Percentiles rank a stretch among this genome's conserved stretches.
phyloP scores from a whole-genome alignment of 2,329 filamentous ascomycete species.

The Daldinia sp. region DNA sequence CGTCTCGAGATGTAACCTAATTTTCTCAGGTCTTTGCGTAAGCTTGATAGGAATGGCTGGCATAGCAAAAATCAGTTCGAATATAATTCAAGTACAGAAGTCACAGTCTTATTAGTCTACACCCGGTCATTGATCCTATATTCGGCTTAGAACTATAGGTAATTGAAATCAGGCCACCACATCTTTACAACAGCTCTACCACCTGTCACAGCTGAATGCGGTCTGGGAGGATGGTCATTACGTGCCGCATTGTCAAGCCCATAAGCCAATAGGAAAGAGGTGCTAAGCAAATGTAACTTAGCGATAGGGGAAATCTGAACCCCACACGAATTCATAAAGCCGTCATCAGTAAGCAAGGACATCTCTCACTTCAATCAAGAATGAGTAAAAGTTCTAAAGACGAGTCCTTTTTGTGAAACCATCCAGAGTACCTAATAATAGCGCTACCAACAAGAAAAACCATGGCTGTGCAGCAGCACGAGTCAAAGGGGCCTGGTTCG shows the following conservation, averaged over 20 bases:
- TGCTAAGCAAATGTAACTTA: constrained; percentile 18
- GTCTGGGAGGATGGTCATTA: too few species aligned
- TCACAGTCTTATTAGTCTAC: too few species aligned
- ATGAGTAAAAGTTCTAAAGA: not conserved
- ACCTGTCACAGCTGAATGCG: too few species aligned
- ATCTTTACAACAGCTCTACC: too few species aligned
- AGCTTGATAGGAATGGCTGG: too few species aligned
- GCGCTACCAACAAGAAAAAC: not conserved
- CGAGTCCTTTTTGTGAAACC: not conserved
- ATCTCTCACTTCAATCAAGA: not conserved
- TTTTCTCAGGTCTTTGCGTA: too few species aligned
- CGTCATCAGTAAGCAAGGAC: not conserved
- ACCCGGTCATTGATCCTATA: too few species aligned
- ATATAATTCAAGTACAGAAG: too few species aligned
- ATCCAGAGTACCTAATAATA: not conserved
- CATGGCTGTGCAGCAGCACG: constrained; percentile 10
- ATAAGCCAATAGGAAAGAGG: not conserved
- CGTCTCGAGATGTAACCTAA: not conserved
- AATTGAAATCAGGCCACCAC: too few species aligned
- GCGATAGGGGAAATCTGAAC: constrained; percentile 16
- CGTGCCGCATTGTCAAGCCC: not conserved
- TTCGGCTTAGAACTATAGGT: too few species aligned
- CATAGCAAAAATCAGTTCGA: too few species aligned
- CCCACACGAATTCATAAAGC: not conserved
- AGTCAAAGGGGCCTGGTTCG: constrained; percentile 7